Base-by-base conservation (phyloP, 805 yeast species). In the Candida stauntonica region DNA sequence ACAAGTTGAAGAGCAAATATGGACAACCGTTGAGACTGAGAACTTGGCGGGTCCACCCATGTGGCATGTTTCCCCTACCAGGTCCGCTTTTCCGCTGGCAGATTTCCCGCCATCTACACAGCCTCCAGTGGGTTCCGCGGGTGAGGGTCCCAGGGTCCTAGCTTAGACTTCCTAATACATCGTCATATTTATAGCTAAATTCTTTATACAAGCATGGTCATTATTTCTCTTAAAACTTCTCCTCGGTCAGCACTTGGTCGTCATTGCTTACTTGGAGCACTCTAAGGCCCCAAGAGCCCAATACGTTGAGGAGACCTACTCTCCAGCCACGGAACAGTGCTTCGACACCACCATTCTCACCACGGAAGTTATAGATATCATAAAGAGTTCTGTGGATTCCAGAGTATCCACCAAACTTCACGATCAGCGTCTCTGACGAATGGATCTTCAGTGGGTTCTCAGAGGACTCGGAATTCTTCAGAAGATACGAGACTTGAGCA, bases 311-410 rank as follows among this genome's bases (percentile, higher is more conserved):
- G 9, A 85, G 68, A 20, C 95, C 94, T 29, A 87, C 79, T 58
- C 86, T 75, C 98, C 98, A 91, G 26, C 98, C 99, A 49, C 91
- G 74, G 70, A 86, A 89, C 18, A 81, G 58, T 1, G 69, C 73
- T 29, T 72, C 72, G 47, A 70, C 46, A 1, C 79, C 73, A 33
- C 68, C 60, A 26, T 70, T 66, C 7, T 68, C 59, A 27, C 73
- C 68, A 28, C 62, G 61, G 53, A 64, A 39, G 31, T 64, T 29
- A 52, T 52, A 30, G 5, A 75, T 60, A 41, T 68, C 67, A 65
- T 75, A 76, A 19, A 78, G 52, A 2, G 84, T 72, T 35, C 70
- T 70, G 49, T 72, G 65, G 44, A 77, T 59, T 3, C 86, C 84
- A 17, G 60, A 57, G 54, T 79, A 81, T 5, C 68, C 72, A 11